These are phyloP conservation scores for Tricladium varicosporioides DNA, from an alignment of 2,329 filamentous ascomycete genomes.

Conservation along the genomic window DNA sequence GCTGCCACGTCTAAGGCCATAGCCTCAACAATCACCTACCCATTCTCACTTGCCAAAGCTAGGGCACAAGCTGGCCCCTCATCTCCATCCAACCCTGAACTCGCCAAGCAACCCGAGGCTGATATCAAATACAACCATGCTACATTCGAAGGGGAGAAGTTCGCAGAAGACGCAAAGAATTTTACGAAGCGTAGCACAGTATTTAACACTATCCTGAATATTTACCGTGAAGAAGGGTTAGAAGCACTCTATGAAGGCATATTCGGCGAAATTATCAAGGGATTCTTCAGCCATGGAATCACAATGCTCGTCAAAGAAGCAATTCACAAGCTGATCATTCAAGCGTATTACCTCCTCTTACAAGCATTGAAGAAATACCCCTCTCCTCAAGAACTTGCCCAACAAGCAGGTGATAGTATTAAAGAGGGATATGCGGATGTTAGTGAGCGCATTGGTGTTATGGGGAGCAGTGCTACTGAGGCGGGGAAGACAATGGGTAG, in stretches of 20 bases:
- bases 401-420: slow-evolving; percentile 33
- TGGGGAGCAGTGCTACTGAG: slow-evolving; percentile 10
- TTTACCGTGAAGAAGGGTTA: slow-evolving; percentile 62
- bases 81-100: slow-evolving; percentile 34
- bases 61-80: slow-evolving; percentile 63
- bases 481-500: slow-evolving; percentile 20
- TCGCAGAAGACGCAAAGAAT: slow-evolving; percentile 22
- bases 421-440: slow-evolving; percentile 11
- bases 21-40: slow-evolving; percentile 77
- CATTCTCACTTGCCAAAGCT: slow-evolving; percentile 81
- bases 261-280: slow-evolving; percentile 72
- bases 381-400: slow-evolving; percentile 39
- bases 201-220: slow-evolving; percentile 59
- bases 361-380: slow-evolving; percentile 44
- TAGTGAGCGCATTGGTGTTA: slow-evolving; percentile 12
- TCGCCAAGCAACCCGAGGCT: slow-evolving; percentile 29
- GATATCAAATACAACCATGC: slow-evolving; percentile 30
- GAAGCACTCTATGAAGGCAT: slow-evolving; percentile 73
- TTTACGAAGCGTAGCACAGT: slow-evolving; percentile 47
- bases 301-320: slow-evolving; percentile 85
- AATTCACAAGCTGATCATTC: slow-evolving; percentile 70
- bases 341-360: slow-evolving; percentile 67
- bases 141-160: slow-evolving; percentile 27
- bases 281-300: slow-evolving; percentile 81
- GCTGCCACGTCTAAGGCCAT: slow-evolving; percentile 78